A percentile compares a stretch with the other conserved stretches of the same genome.
These are phyloP conservation scores for Pleurotus eryngii DNA, from an alignment of 768 basidiomycete genomes.

Conservation along the genomic window DNA sequence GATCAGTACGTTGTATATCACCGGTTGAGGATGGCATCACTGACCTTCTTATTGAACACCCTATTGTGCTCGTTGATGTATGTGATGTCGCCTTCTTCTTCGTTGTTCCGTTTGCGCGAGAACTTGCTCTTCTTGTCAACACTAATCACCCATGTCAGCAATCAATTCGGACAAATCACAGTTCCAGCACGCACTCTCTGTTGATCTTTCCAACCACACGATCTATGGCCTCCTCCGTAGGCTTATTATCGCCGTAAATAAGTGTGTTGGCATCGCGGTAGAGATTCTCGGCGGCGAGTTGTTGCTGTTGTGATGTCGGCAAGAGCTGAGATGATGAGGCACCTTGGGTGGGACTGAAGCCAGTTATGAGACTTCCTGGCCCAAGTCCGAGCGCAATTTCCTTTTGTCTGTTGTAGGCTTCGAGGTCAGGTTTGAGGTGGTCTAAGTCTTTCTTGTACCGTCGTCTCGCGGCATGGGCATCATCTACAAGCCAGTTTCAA, in stretches of 20 bases:
- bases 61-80: constrained; percentile 99
- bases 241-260: constrained; percentile 93
- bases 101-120: constrained; percentile 84
- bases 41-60: constrained; percentile 96
- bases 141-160: constrained; percentile 33
- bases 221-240: constrained; percentile 93
- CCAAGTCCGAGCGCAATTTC: constrained; percentile 76
- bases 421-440: constrained; percentile 82
- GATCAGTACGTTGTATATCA: background rate
- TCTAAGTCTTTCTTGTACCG: constrained; percentile 93
- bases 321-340: constrained; percentile 39
- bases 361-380: constrained; percentile 42
- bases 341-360: constrained; percentile 51
- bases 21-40: constrained; percentile 4
- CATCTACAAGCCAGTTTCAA: constrained; percentile 49
- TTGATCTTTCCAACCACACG: constrained; percentile 89
- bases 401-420: constrained; percentile 85
- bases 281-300: constrained; percentile 71
- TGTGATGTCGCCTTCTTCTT: constrained; percentile 93
- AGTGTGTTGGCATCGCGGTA: constrained; percentile 94
- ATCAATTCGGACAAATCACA: constrained; percentile 4
- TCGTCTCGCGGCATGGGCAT: constrained; percentile 82
- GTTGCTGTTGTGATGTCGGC: constrained; percentile 59
- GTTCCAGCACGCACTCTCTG: constrained; percentile 62
- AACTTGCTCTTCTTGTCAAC: constrained; percentile 89